Conservation (phyloP, 257 asterid species). For the Capsicum baccatum region DNA sequence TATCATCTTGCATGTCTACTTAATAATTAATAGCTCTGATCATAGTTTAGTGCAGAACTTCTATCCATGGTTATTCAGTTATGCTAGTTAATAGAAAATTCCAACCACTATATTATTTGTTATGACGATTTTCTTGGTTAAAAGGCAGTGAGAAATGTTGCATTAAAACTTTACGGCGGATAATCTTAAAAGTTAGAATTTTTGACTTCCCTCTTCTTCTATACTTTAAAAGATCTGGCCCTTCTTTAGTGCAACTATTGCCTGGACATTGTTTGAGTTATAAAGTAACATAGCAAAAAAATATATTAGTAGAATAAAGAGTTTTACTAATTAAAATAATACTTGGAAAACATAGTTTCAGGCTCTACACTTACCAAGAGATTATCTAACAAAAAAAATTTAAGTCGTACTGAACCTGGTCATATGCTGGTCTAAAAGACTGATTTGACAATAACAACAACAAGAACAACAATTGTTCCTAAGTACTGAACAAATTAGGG, state of each 20-base stretch:
- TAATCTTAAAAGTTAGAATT: constrained; percentile 55
- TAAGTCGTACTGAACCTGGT: neutral
- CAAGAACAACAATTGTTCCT: too few relatives aligned
- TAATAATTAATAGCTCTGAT: neutral
- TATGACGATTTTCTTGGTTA: neutral
- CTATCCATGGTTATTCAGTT: neutral
- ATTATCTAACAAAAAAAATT: neutral
- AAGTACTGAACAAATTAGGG: neutral
- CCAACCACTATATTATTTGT: neutral
- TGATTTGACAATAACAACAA: neutral
- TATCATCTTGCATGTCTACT: neutral
- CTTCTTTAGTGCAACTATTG: constrained; percentile 58
- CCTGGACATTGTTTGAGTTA: constrained; percentile 39
- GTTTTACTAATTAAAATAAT: neutral
- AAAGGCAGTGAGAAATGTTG: neutral
- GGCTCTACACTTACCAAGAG: neutral
- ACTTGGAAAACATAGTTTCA: neutral
- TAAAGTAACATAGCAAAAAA: neutral
- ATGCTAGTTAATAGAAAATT: neutral
- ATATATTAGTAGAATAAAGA: constrained; percentile 8
- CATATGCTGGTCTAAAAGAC: neutral
- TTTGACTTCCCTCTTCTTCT: constrained; percentile 57
- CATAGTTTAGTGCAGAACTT: neutral
- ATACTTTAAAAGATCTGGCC: constrained; percentile 55
- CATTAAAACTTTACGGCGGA: constrained; percentile 43